Base-by-base conservation (phyloP, 2,329 filamentous ascomycete species). In the Aspergillus hortae region DNA sequence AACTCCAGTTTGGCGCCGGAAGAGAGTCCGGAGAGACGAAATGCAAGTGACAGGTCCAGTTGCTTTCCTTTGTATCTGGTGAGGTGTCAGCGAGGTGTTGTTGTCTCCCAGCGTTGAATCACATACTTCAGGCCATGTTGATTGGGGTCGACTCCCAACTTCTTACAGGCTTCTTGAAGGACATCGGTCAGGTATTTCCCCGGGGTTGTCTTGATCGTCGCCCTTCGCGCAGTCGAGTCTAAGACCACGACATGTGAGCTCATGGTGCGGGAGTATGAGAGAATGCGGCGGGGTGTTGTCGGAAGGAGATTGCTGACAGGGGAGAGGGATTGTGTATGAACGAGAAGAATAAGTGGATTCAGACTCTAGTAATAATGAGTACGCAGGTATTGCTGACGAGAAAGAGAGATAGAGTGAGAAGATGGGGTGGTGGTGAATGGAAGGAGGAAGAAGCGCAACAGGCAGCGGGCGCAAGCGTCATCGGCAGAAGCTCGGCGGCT, bases 1-100 rank as follows among this genome's bases (percentile, higher is more conserved):
- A 99, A 88, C 67, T 97, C 92, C 53, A 99, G 84, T 67, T 95
- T 95, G 53, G 94, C 92, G 56, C 94, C 94, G 35, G 89, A 83
- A 11, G 82, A 79, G 5, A 99, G 85, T 46, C 91, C 90, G 4
- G 91, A 88, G 25, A 92, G 84, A 44, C 92, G 86, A 68, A 92
- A 90, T 40, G 89, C 87, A 51, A 90, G 81, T 6, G 91, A 92
- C 7, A 99, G 81, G 64, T 96, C 91, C 53, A 99, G 77, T 32
- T 84, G 79, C 67, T 92, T 96, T 71, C 92, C 89, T 68, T 90
- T 91, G 70, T 92, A 78, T 64, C 88, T 91, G 52, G 11, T n/a
- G 21, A 14, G 25, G 36, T 51, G 27, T 30, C 33, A 51, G 14
- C 35, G 35, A 11, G 6, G 15, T 38, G 49, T 46, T 14, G n/a